Evolutionary conservation across 1,139 yeast genomes (phyloP), one percentile per base, ranked within the genome.

Genomic region (Sugiyamaella xylanicola): DNA sequence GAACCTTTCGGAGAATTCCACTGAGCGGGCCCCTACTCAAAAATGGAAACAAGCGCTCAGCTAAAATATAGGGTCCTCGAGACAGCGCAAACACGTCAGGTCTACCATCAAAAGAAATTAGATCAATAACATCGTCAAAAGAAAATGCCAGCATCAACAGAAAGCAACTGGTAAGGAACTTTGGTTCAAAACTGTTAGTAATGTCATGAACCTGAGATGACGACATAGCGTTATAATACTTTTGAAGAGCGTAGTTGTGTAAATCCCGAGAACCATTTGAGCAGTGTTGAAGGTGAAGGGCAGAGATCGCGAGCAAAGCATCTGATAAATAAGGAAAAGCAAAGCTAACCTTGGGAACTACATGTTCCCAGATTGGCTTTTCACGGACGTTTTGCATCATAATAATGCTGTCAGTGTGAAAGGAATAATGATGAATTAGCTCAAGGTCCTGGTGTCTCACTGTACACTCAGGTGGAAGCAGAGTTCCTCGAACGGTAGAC

Each of bases 131-230:
- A 32, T 61, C 61, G 19, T 57, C 61, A 48, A 63, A 61, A 1
- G 62, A 57, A 53, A 61, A 62, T 1, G 64, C 61, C 49, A 62
- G 47, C 55, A 60, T 58, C 65, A 62, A 61, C 21, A 63, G 53
- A 40, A 63, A 61, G 32, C 61, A 55, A n/a, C 61, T 54, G 17
- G 59, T 51, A 3, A 60, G 54, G 29, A 63, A 60, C 41, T 56
- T 51, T 2, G 59, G 58, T 49, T 63, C 67, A 4, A 56, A 27
- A 3, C 45, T 40, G 7, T 44, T 45, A 2, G 58, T 35, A 27
- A 49, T 36, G 15, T 50, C 56, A 29, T 39, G 54, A 2, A 60
- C 48, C 32, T 56, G 53, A 27, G 60, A 61, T 20, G 53, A 45
- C 15, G 54, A 40, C 55, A 62, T 45, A 4, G 64, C 55, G 36